Conservation (phyloP, 2,329 filamentous ascomycete species). For the Diaporthe sp. region DNA sequence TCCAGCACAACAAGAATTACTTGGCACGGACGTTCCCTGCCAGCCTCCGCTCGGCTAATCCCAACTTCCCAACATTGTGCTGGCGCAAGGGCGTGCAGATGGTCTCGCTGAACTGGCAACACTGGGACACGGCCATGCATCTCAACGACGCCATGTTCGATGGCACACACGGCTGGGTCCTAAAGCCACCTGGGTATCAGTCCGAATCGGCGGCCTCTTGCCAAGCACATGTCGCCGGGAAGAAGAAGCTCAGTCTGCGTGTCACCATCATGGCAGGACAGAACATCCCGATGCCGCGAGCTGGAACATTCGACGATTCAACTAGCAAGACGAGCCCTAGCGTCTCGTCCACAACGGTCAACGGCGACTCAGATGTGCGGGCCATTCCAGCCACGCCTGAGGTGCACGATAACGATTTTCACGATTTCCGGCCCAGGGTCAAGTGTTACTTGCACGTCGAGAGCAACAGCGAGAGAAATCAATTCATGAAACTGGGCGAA, state of each 20-base stretch:
- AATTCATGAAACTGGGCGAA: constrained; percentile 43
- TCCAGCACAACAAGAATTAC: constrained; percentile 86
- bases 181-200: constrained; percentile 83
- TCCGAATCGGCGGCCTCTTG: constrained; percentile 49
- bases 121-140: constrained; percentile 92
- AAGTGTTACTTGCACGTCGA: constrained; percentile 86
- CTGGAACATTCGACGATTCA: constrained; percentile 42
- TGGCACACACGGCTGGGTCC: constrained; percentile 82
- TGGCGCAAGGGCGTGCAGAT: constrained; percentile 97
- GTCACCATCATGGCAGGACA: constrained; percentile 83
- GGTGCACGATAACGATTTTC: constrained; percentile 64
- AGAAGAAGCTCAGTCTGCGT: constrained; percentile 70
- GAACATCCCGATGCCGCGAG: constrained; percentile 69
- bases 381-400: constrained; percentile 48
- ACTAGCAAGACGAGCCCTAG: constrained; percentile 41
- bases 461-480: constrained; percentile 54
- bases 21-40: constrained; percentile 94
- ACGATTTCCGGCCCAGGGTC: constrained; percentile 76
- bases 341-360: constrained; percentile 39
- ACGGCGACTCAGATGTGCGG: constrained; percentile 42
- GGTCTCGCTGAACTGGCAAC: constrained; percentile 99
- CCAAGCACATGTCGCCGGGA: constrained; percentile 57
- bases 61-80: constrained; percentile 82
- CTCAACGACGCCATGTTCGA: constrained; percentile 98
- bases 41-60: constrained; percentile 76